Base-by-base conservation (phyloP, 805 yeast genomes). In the Cyberlindnera lachancei region DNA sequence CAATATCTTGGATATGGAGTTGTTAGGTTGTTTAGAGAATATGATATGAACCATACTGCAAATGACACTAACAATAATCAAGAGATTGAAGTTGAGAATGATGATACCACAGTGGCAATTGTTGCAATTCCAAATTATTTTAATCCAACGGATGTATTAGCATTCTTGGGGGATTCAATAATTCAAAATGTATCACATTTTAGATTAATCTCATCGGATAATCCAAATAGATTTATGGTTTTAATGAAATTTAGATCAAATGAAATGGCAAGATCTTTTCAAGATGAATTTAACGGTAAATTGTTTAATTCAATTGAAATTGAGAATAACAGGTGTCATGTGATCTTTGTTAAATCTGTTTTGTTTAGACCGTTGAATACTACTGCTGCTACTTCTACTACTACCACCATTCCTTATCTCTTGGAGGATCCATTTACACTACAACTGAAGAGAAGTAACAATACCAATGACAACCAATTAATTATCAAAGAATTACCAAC, bases 311-410 rank as follows among this genome's bases (percentile, higher is more conserved):
- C 90, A 7, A 79, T 87, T 81, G 96, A 88, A 7, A 79, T 87
- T 81, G 96, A 88, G 47, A 84, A 94, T 1, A 95, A 88, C 48
- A 64, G 73, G 11, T 87, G 96, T 46, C 87, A 79, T 51, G 83
- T 76, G 4, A 70, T 87, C 1, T 73, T 68, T 40, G 73, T 87
- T n/a, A 75, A 74, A 38, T 48, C 53, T 0, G 49, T 51, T 8
- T 33, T 51, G 3, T 51, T 51, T 33, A 38, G 35, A 21, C 56
- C 56, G 2, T 30, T 51, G 18, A 46, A 36, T 18, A 29, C 33
- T 1, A 38, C 48, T 2, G 31, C 37, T 20, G 46, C 35, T 18
- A 29, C 33, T 1, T 38, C 48, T 2, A 33, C 37, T 20, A 34
- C 49, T 14, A 55, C 56, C 13, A 61, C 66, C 2, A 68, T 82